Percentiles rank a stretch among this genome's conserved stretches.
Conservation (phyloP, 2,329 filamentous ascomycete genomes). For the Exophiala sideris region DNA sequence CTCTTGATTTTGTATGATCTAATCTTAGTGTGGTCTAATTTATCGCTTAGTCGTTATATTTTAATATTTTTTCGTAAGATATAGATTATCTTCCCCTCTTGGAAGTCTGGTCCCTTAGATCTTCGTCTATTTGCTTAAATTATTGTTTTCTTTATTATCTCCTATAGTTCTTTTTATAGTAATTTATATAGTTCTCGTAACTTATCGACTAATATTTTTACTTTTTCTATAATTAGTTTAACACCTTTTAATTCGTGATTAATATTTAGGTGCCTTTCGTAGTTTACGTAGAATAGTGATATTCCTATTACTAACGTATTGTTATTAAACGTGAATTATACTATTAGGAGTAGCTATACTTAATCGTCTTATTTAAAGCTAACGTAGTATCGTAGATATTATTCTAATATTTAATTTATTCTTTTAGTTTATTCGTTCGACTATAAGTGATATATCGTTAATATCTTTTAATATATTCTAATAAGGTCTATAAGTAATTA, state of each 20-base stretch:
- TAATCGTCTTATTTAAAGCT: conserved; percentile 21
- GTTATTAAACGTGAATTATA: conserved; percentile 5
- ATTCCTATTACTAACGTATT: conserved; percentile 1
- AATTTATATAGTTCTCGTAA: conserved; percentile 3
- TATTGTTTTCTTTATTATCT: conserved; percentile 4
- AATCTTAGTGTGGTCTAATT: conserved; percentile 14
- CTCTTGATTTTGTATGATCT: conserved; percentile 11
- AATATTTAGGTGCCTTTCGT: conserved; percentile 6
- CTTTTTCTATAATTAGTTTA: background rate
- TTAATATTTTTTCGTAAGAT: conserved; percentile 17
- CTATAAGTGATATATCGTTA: conserved; percentile 10
- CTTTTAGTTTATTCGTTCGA: conserved; percentile 13
- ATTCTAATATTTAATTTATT: conserved; percentile 21
- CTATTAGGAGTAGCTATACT: conserved; percentile 1
- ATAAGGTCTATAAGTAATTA: background rate
- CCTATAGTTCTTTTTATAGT: conserved; percentile 6
- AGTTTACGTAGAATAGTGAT: conserved; percentile 14
- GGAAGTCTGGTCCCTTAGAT: conserved; percentile 10
- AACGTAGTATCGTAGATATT: conserved; percentile 18
- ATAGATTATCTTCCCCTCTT: conserved; percentile 8
- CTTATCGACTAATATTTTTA: background rate
- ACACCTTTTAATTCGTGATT: background rate
- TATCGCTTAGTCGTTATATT: conserved; percentile 11
- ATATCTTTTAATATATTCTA: conserved; percentile 10
- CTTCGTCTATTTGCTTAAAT: conserved; percentile 10